Base-by-base conservation (phyloP, 768 basidiomycete species). In the Nidularia pulvinata region DNA sequence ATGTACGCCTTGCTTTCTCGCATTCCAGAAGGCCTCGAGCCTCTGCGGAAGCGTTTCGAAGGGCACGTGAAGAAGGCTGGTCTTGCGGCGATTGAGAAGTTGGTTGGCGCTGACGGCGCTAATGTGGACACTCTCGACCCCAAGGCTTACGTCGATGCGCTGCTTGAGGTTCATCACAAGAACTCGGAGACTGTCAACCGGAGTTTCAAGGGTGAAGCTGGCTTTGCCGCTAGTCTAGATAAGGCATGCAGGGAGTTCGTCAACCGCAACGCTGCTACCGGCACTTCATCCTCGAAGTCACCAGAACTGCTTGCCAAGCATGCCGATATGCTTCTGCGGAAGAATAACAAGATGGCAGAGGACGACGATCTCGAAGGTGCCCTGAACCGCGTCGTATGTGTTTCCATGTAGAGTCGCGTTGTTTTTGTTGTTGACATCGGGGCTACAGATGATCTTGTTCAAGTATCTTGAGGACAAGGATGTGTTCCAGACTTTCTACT, bases 391-490 rank as follows among this genome's bases (percentile, higher is more conserved):
- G 93, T 95, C 58, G 96, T 96, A 74, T 49, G 88, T 58, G 7
- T 16, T 16, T 34, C 14, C 11, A n/a, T 46, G 30, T 52, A n/a
- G 22, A n/a, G n/a, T 25, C 19, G 10, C 6, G 42, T 44, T 19
- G 6, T 52, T 7, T 44, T 44, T 14, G 10, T 9, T 11, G 7
- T 32, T 49, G 10, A 32, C 33, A 25, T 6, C 22, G 22, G 9
- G 11, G 13, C 36, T 57, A 2, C 64, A 99, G 97, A 98, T 99
- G 97, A 80, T 95, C 33, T 76, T 98, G 50, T 99, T 99, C 89
- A 96, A 96, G 71, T 98, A 98, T 69, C 88, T 99, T 60, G 95
- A 97, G 69, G 96, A 99, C 77, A 98, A 98, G 78, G 97, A 99
- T 60, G 95, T 98, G 13, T 99, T 98, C 88, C 95, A 98, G 69